Evolutionary conservation across 192 early-diverging fungal genomes (phyloP), one percentile per base, ranked within the genome.

Genomic region (Coemansia sp.): DNA sequence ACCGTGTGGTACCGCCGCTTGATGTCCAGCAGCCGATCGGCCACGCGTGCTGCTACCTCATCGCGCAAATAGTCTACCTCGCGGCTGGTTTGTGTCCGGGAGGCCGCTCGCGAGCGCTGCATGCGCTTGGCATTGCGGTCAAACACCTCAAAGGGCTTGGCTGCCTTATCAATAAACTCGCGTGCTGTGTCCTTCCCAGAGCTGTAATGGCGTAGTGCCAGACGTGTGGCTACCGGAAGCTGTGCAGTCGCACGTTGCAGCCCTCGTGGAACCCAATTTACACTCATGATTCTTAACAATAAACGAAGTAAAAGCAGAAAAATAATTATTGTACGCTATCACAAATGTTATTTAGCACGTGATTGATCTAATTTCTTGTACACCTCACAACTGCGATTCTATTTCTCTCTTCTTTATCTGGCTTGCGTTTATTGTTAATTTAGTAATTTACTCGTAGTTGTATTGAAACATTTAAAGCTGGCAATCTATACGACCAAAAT

Each of bases 51-150:
- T 14, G 96, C 96, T 13, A 95, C 84, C 60, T 95, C 94, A 78
- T 98, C 93, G 54, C 89, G 89, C 38, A 98, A 81, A 71, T 98
- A 98, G 74, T 98, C 96, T 4, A 89, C 89, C 26, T 86, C 74
- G 4, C 88, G 87, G 62, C 88, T 90, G 19, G 83, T 57, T 49
- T 66, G 62, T 47, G 54, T 47, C 66, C 91, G 70, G 4, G 71
- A 58, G 0, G 89, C 89, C 12, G 92, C 87, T 13, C 92, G 84
- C 65, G 93, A 86, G 49, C 88, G 86, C 74, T 98, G 96, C 37
- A 82, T 52, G 13, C 74, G 78, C 76, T 98, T 98, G 39, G 83
- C 82, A 1, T 73, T 61, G 45, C 94, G 87, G 74, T 98, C 85
- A 78, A 98, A 98, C 27, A 98, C 87, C 45, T 85, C 64, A 43